A percentile compares a stretch with the other conserved stretches of the same genome.
phyloP scores from a whole-genome alignment of 108 stramenopile genomes.

The Cyclotella baltica region DNA sequence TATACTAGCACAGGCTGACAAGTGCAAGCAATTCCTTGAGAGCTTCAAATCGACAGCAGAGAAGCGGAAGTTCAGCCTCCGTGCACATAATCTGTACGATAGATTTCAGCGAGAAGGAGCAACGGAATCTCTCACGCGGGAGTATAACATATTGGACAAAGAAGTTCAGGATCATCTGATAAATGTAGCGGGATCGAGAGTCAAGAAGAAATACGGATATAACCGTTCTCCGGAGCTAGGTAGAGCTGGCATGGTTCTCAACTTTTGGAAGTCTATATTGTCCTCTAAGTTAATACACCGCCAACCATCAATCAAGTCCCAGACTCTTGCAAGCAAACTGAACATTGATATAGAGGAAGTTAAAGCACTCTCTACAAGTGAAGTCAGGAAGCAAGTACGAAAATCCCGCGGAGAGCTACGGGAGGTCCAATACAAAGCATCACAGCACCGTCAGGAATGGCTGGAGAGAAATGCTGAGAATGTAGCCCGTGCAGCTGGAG shows the following conservation, averaged over 20 bases:
- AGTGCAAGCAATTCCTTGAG: not conserved
- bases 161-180: no score
- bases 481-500: constrained; percentile 2
- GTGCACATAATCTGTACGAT: not conserved
- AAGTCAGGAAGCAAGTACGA: not conserved
- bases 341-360: not conserved
- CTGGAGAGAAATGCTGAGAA: constrained; percentile 9
- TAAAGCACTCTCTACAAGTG: not conserved
- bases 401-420: not conserved
- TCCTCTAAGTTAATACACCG: no score
- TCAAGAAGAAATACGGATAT: no score
- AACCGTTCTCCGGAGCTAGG: no score
- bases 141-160: no score
- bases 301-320: no score
- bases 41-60: no score
- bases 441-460: not conserved
- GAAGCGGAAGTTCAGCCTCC: not conserved
- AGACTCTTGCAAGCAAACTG: not conserved
- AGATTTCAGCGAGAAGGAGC: not conserved
- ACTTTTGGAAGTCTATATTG: no score
- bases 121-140: no score
- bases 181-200: no score
- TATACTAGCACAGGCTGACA: constrained; percentile 11
- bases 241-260: no score
- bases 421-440: constrained; percentile 8